Evolutionary conservation across 139 green algal species (phyloP), one percentile per base, ranked within the genome.

Genomic region (Coelastrella sp.): DNA sequence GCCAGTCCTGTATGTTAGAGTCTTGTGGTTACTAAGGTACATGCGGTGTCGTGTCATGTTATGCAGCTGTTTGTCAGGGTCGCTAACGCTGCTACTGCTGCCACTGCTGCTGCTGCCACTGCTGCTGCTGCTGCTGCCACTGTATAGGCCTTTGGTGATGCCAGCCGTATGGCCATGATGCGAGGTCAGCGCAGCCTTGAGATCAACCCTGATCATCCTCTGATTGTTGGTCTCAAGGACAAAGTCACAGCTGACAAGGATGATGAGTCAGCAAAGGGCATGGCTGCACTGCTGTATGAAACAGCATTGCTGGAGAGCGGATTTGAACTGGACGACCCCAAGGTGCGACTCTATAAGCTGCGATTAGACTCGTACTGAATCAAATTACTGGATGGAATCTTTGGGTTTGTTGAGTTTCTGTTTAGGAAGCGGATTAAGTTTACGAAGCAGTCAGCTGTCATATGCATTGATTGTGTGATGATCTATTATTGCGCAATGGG

Each of bases 201-300:
- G 92, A 97, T 99, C 92, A 99, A 99, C 91, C 96, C 97, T 5
- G 76, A 89, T 34, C 97, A 99, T 90, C 95, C 97, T 0, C 90
- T 99, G 37, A 94, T 99, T 72, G 81, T 85, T 30, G 89, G 94
- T 68, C 89, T 99, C 11, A 96, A 94, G 87, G 90, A 92, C 37
- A 89, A 93, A 81, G 91, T 95, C 40, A 53, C 30, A 4, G 62
- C 79, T 19, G 63, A 63, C 41, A 63, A 93, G 15, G 80, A 87
- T 17, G 38, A 77, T 5, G 27, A 43, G 0, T 38, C 85, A 0
- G 63, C 72, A 3, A 50, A 60, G 21, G 75, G 60, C 9, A 90
- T 83, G 37, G 80, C 85, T 19, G 86, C 79, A n/a, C 80, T 99
- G 60, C 89, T 99, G 85, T 99, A 94, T 74, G 95, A 99, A 77